Evolutionary conservation across 2,329 filamentous ascomycete genomes (phyloP).

Genomic region (Monosporascus sp.): DNA sequence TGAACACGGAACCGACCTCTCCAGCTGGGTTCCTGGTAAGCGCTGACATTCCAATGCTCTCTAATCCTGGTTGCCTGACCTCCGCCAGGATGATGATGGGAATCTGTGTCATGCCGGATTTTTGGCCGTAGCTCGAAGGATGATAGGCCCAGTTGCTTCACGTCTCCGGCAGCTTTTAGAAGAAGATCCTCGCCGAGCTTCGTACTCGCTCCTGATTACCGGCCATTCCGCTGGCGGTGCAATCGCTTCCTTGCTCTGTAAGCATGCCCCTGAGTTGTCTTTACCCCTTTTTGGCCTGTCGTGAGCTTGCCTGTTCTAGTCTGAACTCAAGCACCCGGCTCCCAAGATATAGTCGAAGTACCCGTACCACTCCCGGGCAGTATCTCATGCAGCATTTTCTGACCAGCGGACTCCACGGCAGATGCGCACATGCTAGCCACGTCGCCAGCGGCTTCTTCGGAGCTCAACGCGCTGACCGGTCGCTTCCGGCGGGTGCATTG

Average conservation of each 20-base stretch:
- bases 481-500: conserved; percentile 79
- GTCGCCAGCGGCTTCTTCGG: conserved; percentile 50
- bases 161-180: conserved; percentile 64
- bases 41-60: not conserved
- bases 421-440: conserved; percentile 70
- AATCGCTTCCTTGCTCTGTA: conserved; percentile 67
- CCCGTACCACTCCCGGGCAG: too few relatives aligned
- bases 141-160: conserved; percentile 67
- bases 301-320: too few relatives aligned
- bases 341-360: too few relatives aligned
- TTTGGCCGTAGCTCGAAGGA: conserved; percentile 66
- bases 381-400: too few relatives aligned
- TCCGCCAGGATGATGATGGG: conserved; percentile 56
- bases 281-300: too few relatives aligned
- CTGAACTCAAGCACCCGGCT: too few relatives aligned
- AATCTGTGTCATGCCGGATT: conserved; percentile 82
- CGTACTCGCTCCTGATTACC: conserved; percentile 72
- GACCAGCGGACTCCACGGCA: too few relatives aligned
- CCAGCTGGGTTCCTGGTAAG: conserved; percentile 61
- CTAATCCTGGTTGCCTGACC: conserved; percentile 7
- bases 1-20: conserved; percentile 61
- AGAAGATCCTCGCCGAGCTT: conserved; percentile 62
- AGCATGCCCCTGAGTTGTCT: too few relatives aligned
- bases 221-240: conserved; percentile 85
- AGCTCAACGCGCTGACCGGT: conserved; percentile 63